These are phyloP conservation scores for Exophiala dermatitidis DNA, from an alignment of 2,329 filamentous ascomycete species.

Conservation along the genomic window DNA sequence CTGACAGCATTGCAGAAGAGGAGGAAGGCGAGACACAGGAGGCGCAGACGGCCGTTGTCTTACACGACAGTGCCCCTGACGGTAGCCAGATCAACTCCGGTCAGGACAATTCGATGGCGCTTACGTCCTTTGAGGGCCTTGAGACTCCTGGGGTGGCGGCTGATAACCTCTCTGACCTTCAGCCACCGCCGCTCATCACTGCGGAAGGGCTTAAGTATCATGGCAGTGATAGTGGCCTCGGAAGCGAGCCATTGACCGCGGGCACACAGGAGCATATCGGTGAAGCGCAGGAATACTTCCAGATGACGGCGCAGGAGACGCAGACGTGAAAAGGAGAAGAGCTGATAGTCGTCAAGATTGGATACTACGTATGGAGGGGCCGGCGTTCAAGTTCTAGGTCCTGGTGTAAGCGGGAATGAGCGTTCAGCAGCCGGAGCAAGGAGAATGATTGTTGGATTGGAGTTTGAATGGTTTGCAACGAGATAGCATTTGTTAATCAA, in stretches of 20 bases:
- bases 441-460: not conserved
- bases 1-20: constrained; percentile 26
- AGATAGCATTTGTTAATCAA: not conserved
- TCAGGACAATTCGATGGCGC: constrained; percentile 11
- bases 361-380: not conserved
- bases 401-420: constrained; percentile 1
- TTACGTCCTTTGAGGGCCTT: constrained; percentile 13
- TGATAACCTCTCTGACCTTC: constrained; percentile 17
- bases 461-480: constrained; percentile 23
- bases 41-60: constrained; percentile 12
- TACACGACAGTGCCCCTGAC: constrained; percentile 11
- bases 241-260: constrained; percentile 28
- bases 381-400: constrained; percentile 4
- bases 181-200: constrained; percentile 18
- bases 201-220: constrained; percentile 21
- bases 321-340: constrained; percentile 3
- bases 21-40: constrained; percentile 30
- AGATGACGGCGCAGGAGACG: constrained; percentile 22
- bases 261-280: constrained; percentile 14
- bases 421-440: constrained; percentile 6
- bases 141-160: constrained; percentile 9
- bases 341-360: not conserved
- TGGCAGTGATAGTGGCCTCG: constrained; percentile 31
- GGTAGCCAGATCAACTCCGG: constrained; percentile 6
- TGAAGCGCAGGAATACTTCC: constrained; percentile 22